These are phyloP conservation scores for Epichloe aotearoae DNA, from an alignment of 2,329 filamentous ascomycete species.

Conservation along the genomic window DNA sequence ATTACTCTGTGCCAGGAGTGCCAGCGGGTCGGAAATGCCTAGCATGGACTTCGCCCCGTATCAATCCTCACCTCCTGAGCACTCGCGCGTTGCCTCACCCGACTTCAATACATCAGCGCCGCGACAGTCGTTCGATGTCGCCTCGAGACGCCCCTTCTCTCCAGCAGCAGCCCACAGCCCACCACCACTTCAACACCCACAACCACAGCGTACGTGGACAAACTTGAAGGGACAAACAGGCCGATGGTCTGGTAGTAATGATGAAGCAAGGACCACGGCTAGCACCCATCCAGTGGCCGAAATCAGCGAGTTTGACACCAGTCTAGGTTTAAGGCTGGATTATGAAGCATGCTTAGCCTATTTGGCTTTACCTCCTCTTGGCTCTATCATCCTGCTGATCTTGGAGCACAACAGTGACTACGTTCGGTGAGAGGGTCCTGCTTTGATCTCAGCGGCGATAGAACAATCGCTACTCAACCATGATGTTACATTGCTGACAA, in stretches of 20 bases:
- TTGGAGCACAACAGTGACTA: slow-evolving; percentile 94
- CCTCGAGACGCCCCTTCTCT: slow-evolving; percentile 43
- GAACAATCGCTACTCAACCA: background rate
- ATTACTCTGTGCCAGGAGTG: background rate
- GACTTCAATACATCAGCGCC: slow-evolving; percentile 26
- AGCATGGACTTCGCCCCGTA: slow-evolving; percentile 93
- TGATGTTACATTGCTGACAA: slow-evolving; percentile 9
- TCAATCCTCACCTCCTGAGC: slow-evolving; percentile 82
- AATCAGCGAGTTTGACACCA: slow-evolving; percentile 80
- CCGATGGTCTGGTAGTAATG: slow-evolving; percentile 10
- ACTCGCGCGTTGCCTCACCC: slow-evolving; percentile 67
- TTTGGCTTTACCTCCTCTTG: slow-evolving; percentile 68
- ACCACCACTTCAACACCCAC: slow-evolving; percentile 33
- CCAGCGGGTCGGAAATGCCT: background rate
- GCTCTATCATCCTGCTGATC: slow-evolving; percentile 71
- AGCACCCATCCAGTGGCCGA: slow-evolving; percentile 30
- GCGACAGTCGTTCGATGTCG: slow-evolving; percentile 41
- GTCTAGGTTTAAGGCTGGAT: slow-evolving; percentile 71
- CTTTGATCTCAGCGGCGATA: background rate
- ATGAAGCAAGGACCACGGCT: slow-evolving; percentile 17
- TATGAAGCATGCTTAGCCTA: slow-evolving; percentile 89
- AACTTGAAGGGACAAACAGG: slow-evolving; percentile 25
- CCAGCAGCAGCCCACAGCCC: slow-evolving; percentile 31
- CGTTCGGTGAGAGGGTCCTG: slow-evolving; percentile 51
- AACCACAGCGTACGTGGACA: slow-evolving; percentile 43